Conservation (phyloP, 192 early-diverging fungal species). For the Jimgerdemannia flammicorona region DNA sequence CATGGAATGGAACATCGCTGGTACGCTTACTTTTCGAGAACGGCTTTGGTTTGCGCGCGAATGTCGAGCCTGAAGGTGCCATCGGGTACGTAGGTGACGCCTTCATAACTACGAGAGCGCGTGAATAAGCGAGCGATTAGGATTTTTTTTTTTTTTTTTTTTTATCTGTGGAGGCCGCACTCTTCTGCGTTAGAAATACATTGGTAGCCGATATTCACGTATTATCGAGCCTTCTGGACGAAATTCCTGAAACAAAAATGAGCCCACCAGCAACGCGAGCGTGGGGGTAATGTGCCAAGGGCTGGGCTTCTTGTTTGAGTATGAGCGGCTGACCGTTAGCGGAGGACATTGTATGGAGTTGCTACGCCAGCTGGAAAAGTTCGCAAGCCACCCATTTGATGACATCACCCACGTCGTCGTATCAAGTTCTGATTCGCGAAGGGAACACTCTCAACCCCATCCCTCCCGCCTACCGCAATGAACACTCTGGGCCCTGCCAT, state of each 20-base stretch:
- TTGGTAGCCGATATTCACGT: conserved; percentile 25
- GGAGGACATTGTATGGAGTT: conserved; percentile 6
- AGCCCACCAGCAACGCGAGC: conserved; percentile 47
- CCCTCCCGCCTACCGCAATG: background rate
- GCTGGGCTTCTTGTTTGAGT: conserved; percentile 45
- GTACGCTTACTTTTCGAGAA: conserved; percentile 55
- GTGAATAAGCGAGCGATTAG: background rate
- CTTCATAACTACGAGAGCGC: conserved; percentile 24
- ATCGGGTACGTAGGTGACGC: conserved; percentile 45
- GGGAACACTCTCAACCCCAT: background rate
- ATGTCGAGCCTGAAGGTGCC: conserved; percentile 58
- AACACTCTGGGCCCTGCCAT: conserved; percentile 10
- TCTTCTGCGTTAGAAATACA: background rate
- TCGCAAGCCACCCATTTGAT: too few relatives aligned
- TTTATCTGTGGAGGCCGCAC: background rate
- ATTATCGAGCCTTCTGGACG: conserved; percentile 52
- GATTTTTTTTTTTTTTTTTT: too few relatives aligned
- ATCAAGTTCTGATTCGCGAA: background rate
- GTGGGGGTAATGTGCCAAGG: conserved; percentile 68
- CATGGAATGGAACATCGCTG: background rate
- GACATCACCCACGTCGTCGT: background rate
- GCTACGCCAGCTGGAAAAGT: too few relatives aligned
- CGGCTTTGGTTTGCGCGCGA: conserved; percentile 56
- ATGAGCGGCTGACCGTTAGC: conserved; percentile 49
- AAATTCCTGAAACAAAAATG: conserved; percentile 62